Evolutionary conservation across 2,329 filamentous ascomycete species (phyloP), one percentile per base, ranked within the genome.

Genomic region (Didymella keratinophila): DNA sequence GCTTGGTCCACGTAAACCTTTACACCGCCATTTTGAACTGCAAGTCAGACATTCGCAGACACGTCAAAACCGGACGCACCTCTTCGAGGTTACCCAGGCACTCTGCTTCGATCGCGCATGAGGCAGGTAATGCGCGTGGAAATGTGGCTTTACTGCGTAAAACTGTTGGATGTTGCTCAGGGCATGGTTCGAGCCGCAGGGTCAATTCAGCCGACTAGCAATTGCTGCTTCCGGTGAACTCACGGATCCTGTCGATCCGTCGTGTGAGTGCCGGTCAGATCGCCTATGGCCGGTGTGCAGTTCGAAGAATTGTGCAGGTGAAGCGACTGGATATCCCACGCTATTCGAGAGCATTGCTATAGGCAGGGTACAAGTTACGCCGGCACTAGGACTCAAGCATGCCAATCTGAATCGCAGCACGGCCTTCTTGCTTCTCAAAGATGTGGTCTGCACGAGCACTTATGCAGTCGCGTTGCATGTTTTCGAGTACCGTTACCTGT

Each of bases 1-100:
- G 27, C 36, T 50, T 46, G 45, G 50, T 36, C 50, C 51, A 54
- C 56, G 56, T 58, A 50, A n/a, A 54, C n/a, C 18, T 58, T 58
- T 46, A 50, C 56, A 58, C 50, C 56, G 56, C 56, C 50, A 34
- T 54, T 54, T 51, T 14, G 34, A 20, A 4, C 23, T 21, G 18
- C 25, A 28, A 37, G 30, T 56, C n/a, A 27, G 37, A 44, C 23
- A 18, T 36, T 39, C 32, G 42, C 27, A 54, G 25, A 41, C 41
- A 50, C 5, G 5, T 21, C 18, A 20, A 27, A 16, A 28, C 3
- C n/a, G n/a, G 37, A 18, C 18, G 16, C n/a, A 18, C 30, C n/a
- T 21, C 25, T 34, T 23, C 30, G 14, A 20, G 7, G 39, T 20
- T 27, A 34, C 46, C 14, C 7, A 23, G 30, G 36, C 21, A 27